Evolutionary conservation across 2,329 filamentous ascomycete genomes (phyloP), one percentile per base, ranked within the genome.

Genomic region (Neophaeococcomyces aloes): DNA sequence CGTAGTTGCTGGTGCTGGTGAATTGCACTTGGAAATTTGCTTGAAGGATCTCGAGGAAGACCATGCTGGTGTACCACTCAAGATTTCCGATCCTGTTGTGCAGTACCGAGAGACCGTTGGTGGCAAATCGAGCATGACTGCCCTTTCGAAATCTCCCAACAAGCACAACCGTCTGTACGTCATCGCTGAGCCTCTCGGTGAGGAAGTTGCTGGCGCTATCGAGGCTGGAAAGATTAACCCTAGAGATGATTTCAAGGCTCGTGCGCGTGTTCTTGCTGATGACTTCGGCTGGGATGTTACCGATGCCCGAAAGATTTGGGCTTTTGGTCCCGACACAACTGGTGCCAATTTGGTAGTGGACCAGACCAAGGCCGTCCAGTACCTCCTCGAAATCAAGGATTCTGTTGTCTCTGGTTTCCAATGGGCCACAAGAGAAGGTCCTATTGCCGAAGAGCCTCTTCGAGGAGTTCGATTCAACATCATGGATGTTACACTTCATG

Each of bases 111-210:
- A 98, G 81, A 94, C 89, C 54, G 89, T 98, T 62, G 69, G 70
- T 58, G 76, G 55, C 61, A 80, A 79, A 65, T 96, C 91, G 44
- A 86, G 81, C 78, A 96, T 96, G 63, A 93, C 86, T 63, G 91
- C 91, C 58, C 78, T 98, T 62, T 96, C 91, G 71, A 98, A 98
- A 79, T 98, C 91, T 38, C 91, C 91, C 75, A 98, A 98, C 85
- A 98, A 98, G 86, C 91, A 98, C 84, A 98, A 98, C 80, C 89
- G 91, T 87, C 78, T 98, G 50, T 98, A 96, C 78, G 81, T 98
- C 72, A 79, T 78, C 69, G 91, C 91, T 55, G 74, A 87, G 72
- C 91, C 91, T 59, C 76, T 98, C 45, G 79, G 79, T 35, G 91
- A 98, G 78, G 91, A 96, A 59, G 82, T 98, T 49, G 76, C 85